Base-by-base conservation (phyloP, 441 rosid genomes). In the Aleurites moluccanus region DNA sequence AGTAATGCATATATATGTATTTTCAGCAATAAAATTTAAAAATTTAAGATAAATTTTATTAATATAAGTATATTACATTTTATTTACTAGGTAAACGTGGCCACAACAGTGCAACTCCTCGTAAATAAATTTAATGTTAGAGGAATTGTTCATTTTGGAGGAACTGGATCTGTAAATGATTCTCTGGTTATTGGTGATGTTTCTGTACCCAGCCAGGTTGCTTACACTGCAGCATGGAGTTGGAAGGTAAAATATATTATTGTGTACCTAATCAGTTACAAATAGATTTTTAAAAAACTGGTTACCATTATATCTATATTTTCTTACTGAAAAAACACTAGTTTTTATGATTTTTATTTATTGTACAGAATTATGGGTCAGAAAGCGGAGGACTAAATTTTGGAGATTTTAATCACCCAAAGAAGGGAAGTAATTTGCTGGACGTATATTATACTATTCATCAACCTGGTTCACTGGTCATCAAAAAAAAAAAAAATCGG, bases 71-170 rank as follows among this genome's bases (percentile, higher is more conserved):
- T 30, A 30, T 11, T 47, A 14, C 15, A 1, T 47, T 3, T 15
- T 47, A 14, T 4, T 0, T 14, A 47, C 77, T 60, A 82, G 85
- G 21, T 73, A 30, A 82, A 82, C 67, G 81, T 78, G 27, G 85
- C 64, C 7, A 35, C 74, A 60, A 67, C 75, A 9, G 70, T 75
- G 66, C 83, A 82, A 79, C 47, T 68, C 42, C 79, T 82, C 23
- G n/a, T 82, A 0, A 77, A 79, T 45, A 28, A 42, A 5, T 72
- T 82, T 64, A 62, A 61, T 10, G 27, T 79, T 42, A 55, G 25
- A 49, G 85, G 83, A 20, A 62, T 82, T 25, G 73, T 82, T 69
- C 78, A 77, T 44, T 74, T 70, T 66, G 83, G 83, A 30, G 77
- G 3, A 3, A 83, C 85, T 6, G 85, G 83, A 49, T 79, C 77